phyloP scores from a whole-genome alignment of 768 basidiomycete species.

The Russula earlei region DNA sequence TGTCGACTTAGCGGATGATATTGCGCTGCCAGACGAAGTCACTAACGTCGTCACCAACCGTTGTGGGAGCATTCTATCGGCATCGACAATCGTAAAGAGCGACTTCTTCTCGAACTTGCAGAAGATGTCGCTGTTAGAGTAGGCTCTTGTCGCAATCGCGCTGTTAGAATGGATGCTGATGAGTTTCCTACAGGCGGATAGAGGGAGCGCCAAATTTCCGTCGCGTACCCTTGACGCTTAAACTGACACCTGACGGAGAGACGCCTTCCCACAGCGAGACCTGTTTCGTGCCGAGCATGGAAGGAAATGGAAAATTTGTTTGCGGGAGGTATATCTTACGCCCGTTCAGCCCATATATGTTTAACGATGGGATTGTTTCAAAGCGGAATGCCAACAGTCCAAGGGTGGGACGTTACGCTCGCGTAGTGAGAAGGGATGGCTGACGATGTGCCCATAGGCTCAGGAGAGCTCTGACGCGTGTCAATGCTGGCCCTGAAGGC shows the following conservation, averaged over 20 bases:
- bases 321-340: constrained; percentile 54
- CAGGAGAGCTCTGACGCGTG: constrained; percentile 64
- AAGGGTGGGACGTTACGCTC: constrained; percentile 45
- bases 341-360: background rate
- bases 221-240: constrained; percentile 56
- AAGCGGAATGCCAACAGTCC: constrained; percentile 91
- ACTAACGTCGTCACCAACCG: constrained; percentile 77
- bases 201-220: constrained; percentile 95
- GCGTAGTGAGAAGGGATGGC: background rate
- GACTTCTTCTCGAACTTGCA: constrained; percentile 92
- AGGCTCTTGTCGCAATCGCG: constrained; percentile 23
- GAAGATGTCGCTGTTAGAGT: constrained; percentile 96
- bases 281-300: constrained; percentile 32
- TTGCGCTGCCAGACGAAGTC: constrained; percentile 87
- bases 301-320: constrained; percentile 45
- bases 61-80: constrained; percentile 77
- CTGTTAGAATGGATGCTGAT: background rate
- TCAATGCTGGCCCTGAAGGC: constrained; percentile 76
- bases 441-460: constrained; percentile 37
- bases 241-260: constrained; percentile 22
- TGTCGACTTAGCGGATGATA: constrained; percentile 51
- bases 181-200: constrained; percentile 47
- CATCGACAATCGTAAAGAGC: constrained; percentile 89
- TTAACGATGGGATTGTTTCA: constrained; percentile 20
- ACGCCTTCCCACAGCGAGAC: constrained; percentile 26